These are phyloP conservation scores for Dictyostelium firmibasis DNA, from an alignment of 78 protist species.

Conservation along the genomic window DNA sequence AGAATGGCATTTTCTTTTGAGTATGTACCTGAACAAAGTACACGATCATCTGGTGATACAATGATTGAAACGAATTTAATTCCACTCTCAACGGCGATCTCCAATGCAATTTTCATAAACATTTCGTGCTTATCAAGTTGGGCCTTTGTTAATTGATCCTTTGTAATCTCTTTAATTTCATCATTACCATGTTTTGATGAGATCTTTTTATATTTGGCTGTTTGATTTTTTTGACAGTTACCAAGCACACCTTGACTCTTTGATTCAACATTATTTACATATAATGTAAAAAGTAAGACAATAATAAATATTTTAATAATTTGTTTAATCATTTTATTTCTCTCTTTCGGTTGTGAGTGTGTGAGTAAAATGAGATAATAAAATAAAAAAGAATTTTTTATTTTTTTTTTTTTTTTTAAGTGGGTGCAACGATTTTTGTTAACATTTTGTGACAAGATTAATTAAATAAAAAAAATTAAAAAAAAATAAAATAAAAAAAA, in stretches of 20 bases:
- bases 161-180: neutral
- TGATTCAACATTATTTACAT: neutral
- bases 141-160: neutral
- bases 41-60: slow-evolving; percentile 5
- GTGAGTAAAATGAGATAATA: neutral
- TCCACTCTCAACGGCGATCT: neutral
- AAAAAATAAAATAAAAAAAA: neutral
- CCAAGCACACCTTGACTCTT: neutral
- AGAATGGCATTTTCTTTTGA: neutral
- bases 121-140: neutral
- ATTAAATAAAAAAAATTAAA: too few species aligned
- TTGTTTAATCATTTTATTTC: neutral
- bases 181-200: neutral
- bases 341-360: too few species aligned
- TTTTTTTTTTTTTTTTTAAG: too few species aligned
- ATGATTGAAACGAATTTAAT: neutral
- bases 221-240: neutral
- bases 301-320: neutral
- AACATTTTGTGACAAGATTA: too few species aligned
- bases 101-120: neutral
- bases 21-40: neutral
- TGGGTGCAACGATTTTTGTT: too few species aligned
- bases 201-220: neutral
- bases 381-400: too few species aligned
- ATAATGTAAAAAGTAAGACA: neutral